These are phyloP conservation scores for Ulvella scutata DNA, from an alignment of 139 green algal species.

Conservation along the genomic window DNA sequence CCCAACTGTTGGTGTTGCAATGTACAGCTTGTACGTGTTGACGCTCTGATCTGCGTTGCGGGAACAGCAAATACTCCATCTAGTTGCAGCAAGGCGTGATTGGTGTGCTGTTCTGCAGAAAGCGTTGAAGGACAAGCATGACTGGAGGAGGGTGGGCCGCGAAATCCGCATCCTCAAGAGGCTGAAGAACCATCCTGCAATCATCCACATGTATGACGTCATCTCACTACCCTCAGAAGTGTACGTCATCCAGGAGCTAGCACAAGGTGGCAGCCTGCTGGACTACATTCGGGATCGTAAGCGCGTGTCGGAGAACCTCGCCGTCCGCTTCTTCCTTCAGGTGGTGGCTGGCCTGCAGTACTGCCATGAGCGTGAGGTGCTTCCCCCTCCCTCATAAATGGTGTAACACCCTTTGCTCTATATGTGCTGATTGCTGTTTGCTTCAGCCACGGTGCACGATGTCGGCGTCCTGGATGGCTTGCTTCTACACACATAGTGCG, in stretches of 20 bases:
- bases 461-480: too few relatives aligned
- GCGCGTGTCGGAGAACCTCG: constrained; percentile 55
- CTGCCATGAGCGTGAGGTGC: constrained; percentile 58
- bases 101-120: neutral
- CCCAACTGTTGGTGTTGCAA: too few relatives aligned
- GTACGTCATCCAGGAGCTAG: constrained; percentile 82
- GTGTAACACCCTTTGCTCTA: too few relatives aligned
- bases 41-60: too few relatives aligned
- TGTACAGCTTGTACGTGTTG: too few relatives aligned
- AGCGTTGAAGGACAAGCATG: constrained; percentile 24
- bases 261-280: constrained; percentile 55
- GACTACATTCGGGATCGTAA: constrained; percentile 69
- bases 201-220: constrained; percentile 62
- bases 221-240: constrained; percentile 42
- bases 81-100: constrained; percentile 19
- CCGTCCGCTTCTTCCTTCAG: constrained; percentile 44
- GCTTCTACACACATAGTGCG: too few relatives aligned
- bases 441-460: too few relatives aligned
- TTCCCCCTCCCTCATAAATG: too few relatives aligned
- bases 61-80: constrained; percentile 42
- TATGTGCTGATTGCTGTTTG: too few relatives aligned
- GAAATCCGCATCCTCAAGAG: constrained; percentile 71
- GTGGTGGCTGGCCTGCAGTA: constrained; percentile 51
- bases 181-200: constrained; percentile 32
- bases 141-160: constrained; percentile 41